Conservation (phyloP, 306 rosid species). For the Prosopis cineraria region DNA sequence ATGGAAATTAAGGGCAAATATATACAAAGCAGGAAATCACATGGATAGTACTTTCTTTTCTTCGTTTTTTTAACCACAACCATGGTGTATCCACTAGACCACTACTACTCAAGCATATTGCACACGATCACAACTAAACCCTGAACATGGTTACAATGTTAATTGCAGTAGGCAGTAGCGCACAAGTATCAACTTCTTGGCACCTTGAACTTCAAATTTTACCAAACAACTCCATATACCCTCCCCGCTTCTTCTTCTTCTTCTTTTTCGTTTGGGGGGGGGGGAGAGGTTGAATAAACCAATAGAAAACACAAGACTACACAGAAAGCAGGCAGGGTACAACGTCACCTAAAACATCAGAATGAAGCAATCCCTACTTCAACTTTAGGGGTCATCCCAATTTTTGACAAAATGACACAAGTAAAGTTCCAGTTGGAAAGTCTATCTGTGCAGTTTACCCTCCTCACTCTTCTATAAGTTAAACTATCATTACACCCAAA, state of each 20-base stretch:
- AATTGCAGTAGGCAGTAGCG: slow-evolving; percentile 23
- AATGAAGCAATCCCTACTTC: not conserved
- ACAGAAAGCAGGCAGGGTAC: not conserved
- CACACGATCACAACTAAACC: not conserved
- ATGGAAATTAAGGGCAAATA: slow-evolving; percentile 19
- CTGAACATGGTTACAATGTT: not conserved
- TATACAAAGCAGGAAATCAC: slow-evolving; percentile 17
- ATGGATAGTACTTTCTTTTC: not conserved
- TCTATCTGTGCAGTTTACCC: not conserved
- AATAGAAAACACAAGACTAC: not conserved
- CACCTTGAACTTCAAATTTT: slow-evolving; percentile 1
- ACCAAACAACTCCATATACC: not conserved
- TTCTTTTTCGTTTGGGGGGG: no score
- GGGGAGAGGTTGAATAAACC: not conserved
- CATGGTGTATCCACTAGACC: not conserved
- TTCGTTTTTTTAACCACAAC: no score
- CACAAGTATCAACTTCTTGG: not conserved
- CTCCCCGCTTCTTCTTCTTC: not conserved
- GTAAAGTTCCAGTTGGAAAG: not conserved
- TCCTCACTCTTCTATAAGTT: not conserved
- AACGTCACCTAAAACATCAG: not conserved
- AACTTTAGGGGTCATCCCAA: not conserved
- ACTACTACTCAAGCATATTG: not conserved
- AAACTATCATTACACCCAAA: slow-evolving; percentile 5
- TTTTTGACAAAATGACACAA: not conserved